A percentile compares a stretch with the other conserved stretches of the same genome.
phyloP scores from a whole-genome alignment of 225 moss, liverwort and hornwort genomes.

The Straminergon stramineum region DNA sequence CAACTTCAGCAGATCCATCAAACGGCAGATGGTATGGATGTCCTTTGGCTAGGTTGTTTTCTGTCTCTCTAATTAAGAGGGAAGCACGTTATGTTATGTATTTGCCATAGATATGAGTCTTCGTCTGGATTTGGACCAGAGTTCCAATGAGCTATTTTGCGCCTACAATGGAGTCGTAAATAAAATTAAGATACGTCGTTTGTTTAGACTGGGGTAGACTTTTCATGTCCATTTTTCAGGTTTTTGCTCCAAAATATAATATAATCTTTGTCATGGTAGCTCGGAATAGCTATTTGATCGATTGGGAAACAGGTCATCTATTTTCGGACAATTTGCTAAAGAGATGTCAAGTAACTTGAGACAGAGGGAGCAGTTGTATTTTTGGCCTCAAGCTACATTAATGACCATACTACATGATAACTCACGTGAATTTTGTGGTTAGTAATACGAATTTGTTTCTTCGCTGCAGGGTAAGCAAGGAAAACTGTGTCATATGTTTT shows the following conservation, averaged over 20 bases:
- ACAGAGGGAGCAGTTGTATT: not conserved
- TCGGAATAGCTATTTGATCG: not conserved
- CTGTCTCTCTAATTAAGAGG: not conserved
- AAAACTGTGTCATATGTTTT: slow-evolving; percentile 73
- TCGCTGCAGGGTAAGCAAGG: slow-evolving; percentile 17
- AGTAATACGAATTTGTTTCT: not conserved
- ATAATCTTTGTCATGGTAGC: not conserved
- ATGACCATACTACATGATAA: not conserved
- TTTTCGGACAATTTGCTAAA: not conserved
- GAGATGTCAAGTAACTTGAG: not conserved
- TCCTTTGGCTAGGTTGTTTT: not conserved
- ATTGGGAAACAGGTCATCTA: not conserved
- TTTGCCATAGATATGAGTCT: not conserved
- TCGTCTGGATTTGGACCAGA: not conserved
- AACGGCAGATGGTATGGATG: slow-evolving; percentile 13
- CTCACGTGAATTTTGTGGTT: not conserved
- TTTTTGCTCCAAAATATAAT: not conserved
- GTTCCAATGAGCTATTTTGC: not conserved
- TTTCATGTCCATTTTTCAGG: not conserved
- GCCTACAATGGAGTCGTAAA: too few relatives aligned
- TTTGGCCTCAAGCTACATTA: not conserved
- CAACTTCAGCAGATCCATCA: slow-evolving; percentile 2
- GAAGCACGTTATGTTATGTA: not conserved
- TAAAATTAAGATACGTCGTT: not conserved
- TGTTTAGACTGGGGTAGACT: not conserved